Conservation (phyloP, 305 asterid genomes). For the Withania somnifera region DNA sequence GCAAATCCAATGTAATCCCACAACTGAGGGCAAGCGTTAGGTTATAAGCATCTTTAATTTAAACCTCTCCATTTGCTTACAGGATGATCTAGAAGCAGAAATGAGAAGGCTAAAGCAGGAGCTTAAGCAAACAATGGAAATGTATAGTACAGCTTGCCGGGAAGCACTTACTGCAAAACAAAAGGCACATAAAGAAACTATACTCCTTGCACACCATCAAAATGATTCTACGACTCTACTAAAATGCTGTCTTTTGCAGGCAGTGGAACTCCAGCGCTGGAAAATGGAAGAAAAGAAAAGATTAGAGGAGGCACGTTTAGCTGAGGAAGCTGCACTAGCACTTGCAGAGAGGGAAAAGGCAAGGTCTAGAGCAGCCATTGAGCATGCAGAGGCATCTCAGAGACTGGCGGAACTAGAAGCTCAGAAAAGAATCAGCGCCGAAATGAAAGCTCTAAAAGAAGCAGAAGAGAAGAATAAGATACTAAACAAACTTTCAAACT, state of each 20-base stretch:
- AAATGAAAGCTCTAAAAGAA: conserved; percentile 50
- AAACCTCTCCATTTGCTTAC: not conserved
- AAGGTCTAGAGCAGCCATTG: conserved; percentile 44
- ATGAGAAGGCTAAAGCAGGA: conserved; percentile 74
- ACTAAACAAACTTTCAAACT: conserved; percentile 10
- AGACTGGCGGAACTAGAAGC: conserved; percentile 63
- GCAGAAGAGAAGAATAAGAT: conserved; percentile 26
- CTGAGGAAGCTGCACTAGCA: conserved; percentile 57
- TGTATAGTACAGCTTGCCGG: conserved; percentile 70
- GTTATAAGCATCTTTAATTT: not conserved
- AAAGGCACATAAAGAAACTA: conserved; percentile 26
- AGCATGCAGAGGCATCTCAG: conserved; percentile 60
- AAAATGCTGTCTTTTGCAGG: conserved; percentile 18
- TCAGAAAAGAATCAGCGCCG: conserved; percentile 49
- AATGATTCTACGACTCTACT: not conserved
- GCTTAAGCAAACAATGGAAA: conserved; percentile 71
- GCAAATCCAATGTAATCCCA: not conserved
- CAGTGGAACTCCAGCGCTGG: conserved; percentile 68
- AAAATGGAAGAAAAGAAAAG: conserved; percentile 56
- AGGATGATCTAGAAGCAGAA: conserved; percentile 71
- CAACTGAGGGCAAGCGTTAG: not conserved
- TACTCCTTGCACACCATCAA: not conserved
- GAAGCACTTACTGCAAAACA: conserved; percentile 67
- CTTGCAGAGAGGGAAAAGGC: conserved; percentile 48
- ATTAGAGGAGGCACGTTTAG: conserved; percentile 51